Evolutionary conservation across 2,329 filamentous ascomycete genomes (phyloP), one percentile per base, ranked within the genome.

Genomic region (Xylogone sp.): DNA sequence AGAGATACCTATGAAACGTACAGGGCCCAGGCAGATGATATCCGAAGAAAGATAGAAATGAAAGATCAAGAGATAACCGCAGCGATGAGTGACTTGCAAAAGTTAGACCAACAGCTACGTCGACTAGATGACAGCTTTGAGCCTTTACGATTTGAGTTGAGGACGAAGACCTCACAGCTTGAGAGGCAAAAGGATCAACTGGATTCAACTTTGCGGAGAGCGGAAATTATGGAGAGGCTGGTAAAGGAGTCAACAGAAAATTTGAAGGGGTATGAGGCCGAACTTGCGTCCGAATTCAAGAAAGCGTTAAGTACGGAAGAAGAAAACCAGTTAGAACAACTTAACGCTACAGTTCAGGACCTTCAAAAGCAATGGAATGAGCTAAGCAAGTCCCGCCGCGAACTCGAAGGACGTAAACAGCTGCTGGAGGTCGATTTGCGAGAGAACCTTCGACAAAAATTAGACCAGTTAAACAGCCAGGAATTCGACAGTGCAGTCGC

Each of bases 61-160:
- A 85, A 96, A 60, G 90, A 95, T 57, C 93, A 97, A 65, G 83
- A 94, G 63, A 90, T 97, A 58, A 97, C 92, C 1, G 82, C 78
- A 48, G 89, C 92, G n/a, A 83, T 90, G 64, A 88, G 90, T 49
- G 87, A 93, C 52, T 71, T 93, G 44, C 87, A 92, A 62, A 96
- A 93, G 70, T 75, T 90, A 12, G 87, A 94, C 63, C 89, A 94
- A 65, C 82, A 83, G 64, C 78, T 88, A 57, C 79, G 83, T 27
- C 88, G 92, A 64, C 80, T 91, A 53, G 90, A 96, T 50, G 83
- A 86, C 55, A 88, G 90, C 55, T 93, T 92, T 60, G 88, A 88
- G 22, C 89, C 92, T 0, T 74, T 96, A 58, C 83, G 85, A 53
- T 81, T 86, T 50, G 90, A 96, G 63, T 72, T 97, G 45, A 81